Percentiles rank a stretch among this genome's conserved stretches.
Evolutionary conservation across 2,329 filamentous ascomycete species (phyloP).

Genomic region (Incumbomyces lentus): DNA sequence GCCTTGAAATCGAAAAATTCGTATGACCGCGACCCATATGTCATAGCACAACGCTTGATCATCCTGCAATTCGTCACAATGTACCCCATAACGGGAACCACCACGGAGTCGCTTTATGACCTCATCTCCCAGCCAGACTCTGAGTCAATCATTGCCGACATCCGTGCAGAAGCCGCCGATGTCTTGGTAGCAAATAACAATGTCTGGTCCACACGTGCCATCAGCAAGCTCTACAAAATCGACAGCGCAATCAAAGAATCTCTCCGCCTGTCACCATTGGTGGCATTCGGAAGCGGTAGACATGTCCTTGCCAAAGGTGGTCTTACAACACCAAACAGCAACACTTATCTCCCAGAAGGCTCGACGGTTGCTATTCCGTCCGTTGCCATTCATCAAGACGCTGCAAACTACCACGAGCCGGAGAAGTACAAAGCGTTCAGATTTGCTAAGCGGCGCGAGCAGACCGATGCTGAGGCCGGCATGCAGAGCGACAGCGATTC

Average conservation of each 20-base stretch:
- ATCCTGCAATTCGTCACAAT: not conserved
- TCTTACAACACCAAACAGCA: constrained; percentile 29
- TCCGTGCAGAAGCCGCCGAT: constrained; percentile 29
- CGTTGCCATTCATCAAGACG: constrained; percentile 39
- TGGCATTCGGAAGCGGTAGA: constrained; percentile 23
- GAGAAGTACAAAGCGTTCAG: constrained; percentile 41
- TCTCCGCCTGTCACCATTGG: constrained; percentile 32
- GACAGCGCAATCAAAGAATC: constrained; percentile 37
- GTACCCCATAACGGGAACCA: not conserved
- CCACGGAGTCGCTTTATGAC: not conserved
- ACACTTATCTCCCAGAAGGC: constrained; percentile 35
- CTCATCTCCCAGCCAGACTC: not conserved
- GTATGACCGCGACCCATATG: not conserved
- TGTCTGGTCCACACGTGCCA: constrained; percentile 27
- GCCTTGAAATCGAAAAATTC: not conserved
- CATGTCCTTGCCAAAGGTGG: constrained; percentile 22
- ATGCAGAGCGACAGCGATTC: constrained; percentile 25
- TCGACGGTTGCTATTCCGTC: constrained; percentile 36
- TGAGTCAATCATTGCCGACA: constrained; percentile 10
- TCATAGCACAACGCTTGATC: not conserved
- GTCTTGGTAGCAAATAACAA: constrained; percentile 22
- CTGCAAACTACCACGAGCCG: constrained; percentile 34
- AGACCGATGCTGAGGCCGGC: constrained; percentile 18
- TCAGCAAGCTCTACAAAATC: constrained; percentile 29
- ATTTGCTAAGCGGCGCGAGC: constrained; percentile 22